Base-by-base conservation (phyloP, 331 rosid genomes). In the Rhamnella rubrinervis region DNA sequence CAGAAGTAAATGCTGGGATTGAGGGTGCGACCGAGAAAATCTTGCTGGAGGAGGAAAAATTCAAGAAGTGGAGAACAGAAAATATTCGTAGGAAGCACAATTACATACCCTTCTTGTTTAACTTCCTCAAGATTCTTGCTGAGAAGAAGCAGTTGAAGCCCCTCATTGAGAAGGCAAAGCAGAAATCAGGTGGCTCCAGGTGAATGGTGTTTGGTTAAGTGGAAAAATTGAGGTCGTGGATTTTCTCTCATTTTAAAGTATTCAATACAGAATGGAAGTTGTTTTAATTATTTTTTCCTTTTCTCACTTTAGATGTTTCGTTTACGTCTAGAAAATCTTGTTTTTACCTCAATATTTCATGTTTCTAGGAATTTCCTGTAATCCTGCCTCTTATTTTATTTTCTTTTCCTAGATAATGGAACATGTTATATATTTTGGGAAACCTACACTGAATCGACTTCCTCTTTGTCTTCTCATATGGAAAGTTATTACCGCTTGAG, bases 101-200 rank as follows among this genome's bases (percentile, higher is more conserved):
- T 70, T 90, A 93, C 80, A 93, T 93, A 7, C 98, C 98, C 19
- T 93, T 93, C 69, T 78, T 93, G 84, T 93, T 93, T 61, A 90
- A 90, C 88, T 93, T 93, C 66, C 93, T 93, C 63, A 93, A 93
- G 85, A 77, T 88, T 73, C 93, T 90, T 59, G 98, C 98, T 18
- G 97, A 93, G 81, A 90, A 93, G 84, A 93, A 93, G 87, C 98
- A 93, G 80, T 73, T 93, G 85, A 93, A 85, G 88, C 97, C 98
- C 61, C 97, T 90, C 52, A 90, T 93, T 59, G 98, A 90, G 89
- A 88, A 93, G 84, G 98, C 97, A 37, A 93, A 88, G 86, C 90
- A 90, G 49, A 11, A 44, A 44, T 44, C 49, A 44, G 80, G 84
- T 77, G 88, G 87, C 72, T 63, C 88, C 18, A 66, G 83, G 63